Evolutionary conservation across 2,329 filamentous ascomycete species (phyloP).

Genomic region (Epicoccum nigrum): DNA sequence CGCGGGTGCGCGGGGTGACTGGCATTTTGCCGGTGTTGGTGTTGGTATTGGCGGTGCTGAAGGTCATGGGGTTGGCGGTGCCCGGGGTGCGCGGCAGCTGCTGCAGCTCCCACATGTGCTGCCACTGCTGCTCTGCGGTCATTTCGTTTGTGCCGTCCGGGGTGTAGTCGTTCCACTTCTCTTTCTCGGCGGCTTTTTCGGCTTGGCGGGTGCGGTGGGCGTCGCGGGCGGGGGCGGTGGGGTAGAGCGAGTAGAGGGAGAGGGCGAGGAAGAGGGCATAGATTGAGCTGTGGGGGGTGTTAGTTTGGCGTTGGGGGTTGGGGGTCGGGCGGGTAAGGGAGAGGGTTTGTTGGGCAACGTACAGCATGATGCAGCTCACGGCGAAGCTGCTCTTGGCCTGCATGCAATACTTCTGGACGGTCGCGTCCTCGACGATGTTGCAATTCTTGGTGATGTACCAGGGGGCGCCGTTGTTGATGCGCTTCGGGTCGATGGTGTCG

Average conservation of each 20-base stretch:
- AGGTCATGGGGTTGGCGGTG: constrained; percentile 29
- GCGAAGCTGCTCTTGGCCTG: constrained; percentile 73
- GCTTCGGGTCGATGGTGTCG: constrained; percentile 70
- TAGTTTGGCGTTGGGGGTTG: constrained; percentile 1
- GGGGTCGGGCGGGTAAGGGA: background rate
- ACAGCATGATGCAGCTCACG: constrained; percentile 71
- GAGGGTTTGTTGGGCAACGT: constrained; percentile 46
- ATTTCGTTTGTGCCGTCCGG: constrained; percentile 40
- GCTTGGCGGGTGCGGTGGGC: constrained; percentile 33
- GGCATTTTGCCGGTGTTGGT: constrained; percentile 26
- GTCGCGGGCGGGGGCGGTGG: constrained; percentile 42
- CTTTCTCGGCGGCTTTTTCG: constrained; percentile 45
- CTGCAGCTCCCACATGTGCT: constrained; percentile 51
- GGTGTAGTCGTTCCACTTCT: constrained; percentile 37
- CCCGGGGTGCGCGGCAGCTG: constrained; percentile 46
- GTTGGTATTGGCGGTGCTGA: constrained; percentile 32
- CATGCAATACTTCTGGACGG: constrained; percentile 64
- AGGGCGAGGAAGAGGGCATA: constrained; percentile 66
- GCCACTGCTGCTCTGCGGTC: constrained; percentile 49
- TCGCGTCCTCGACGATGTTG: constrained; percentile 62
- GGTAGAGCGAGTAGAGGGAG: constrained; percentile 62
- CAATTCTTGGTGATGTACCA: constrained; percentile 81
- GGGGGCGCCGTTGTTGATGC: constrained; percentile 66
- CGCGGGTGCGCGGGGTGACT: constrained; percentile 44
- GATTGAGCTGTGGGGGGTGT: constrained; percentile 55